These are phyloP conservation scores for Solanum pennellii DNA, from an alignment of 257 asterid genomes.

Conservation along the genomic window DNA sequence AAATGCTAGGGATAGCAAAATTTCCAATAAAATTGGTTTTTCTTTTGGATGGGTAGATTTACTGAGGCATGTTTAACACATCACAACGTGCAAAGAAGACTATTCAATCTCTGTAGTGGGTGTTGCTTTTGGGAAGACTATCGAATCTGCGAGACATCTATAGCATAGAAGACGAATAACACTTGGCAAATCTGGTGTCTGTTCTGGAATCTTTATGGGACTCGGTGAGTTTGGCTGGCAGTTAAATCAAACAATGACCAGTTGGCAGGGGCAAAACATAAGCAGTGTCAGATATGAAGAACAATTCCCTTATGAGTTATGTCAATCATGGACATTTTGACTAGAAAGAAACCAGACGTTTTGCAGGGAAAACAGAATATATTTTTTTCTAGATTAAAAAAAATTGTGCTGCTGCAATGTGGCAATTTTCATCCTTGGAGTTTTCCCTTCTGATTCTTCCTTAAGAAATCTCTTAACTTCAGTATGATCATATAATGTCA, in stretches of 20 bases:
- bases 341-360: background rate
- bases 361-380: background rate
- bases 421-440: background rate
- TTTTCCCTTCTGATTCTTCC: background rate
- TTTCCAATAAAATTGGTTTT: background rate
- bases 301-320: background rate
- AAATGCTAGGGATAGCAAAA: background rate
- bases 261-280: background rate
- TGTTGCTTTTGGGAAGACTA: background rate
- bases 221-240: background rate
- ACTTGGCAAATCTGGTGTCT: background rate
- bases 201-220: background rate
- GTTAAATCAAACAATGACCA: background rate
- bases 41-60: background rate
- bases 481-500: background rate
- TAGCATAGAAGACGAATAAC: background rate
- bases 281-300: background rate
- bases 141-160: background rate
- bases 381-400: background rate
- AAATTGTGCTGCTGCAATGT: background rate
- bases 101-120: background rate
- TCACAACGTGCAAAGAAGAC: background rate
- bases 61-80: background rate
- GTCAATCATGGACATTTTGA: background rate
- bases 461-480: background rate